A percentile compares a stretch with the other conserved stretches of the same genome.
These are phyloP conservation scores for Glebionis coronaria DNA, from an alignment of 129 eudicot species.

Conservation along the genomic window DNA sequence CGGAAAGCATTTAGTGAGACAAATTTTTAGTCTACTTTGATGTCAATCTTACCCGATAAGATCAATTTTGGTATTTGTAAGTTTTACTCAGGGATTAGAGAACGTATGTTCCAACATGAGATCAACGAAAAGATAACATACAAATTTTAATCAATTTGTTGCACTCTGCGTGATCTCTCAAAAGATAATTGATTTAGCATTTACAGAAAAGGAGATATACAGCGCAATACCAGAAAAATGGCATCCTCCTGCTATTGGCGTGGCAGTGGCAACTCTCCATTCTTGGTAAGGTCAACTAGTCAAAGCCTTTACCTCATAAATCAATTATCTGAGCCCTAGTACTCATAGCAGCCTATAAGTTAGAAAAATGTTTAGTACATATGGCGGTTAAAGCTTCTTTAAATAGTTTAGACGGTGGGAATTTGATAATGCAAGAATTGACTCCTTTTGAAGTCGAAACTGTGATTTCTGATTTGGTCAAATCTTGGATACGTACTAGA, in stretches of 20 bases:
- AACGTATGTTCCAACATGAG: constrained; percentile 44
- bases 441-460: constrained; percentile 75
- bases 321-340: constrained; percentile 71
- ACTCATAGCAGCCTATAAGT: constrained; percentile 63
- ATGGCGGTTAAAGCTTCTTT: constrained; percentile 83
- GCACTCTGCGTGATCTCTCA: constrained; percentile 75
- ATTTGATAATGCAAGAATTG: constrained; percentile 76
- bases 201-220: constrained; percentile 72
- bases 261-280: constrained; percentile 82
- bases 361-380: constrained; percentile 75
- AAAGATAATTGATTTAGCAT: constrained; percentile 59
- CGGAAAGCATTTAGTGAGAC: too few species aligned
- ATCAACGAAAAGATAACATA: constrained; percentile 47
- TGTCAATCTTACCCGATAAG: too few species aligned
- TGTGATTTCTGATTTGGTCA: constrained; percentile 60
- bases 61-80: constrained; percentile 41
- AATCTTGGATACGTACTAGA: constrained; percentile 77
- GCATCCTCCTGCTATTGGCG: constrained; percentile 85
- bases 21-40: constrained; percentile 53
- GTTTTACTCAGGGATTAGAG: constrained; percentile 61
- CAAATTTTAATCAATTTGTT: constrained; percentile 41
- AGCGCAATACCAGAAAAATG: constrained; percentile 74
- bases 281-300: constrained; percentile 65
- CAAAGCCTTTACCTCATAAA: constrained; percentile 52
- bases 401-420: constrained; percentile 89